Conservation (phyloP, 2,329 filamentous ascomycete species). For the Fusarium sp. region DNA sequence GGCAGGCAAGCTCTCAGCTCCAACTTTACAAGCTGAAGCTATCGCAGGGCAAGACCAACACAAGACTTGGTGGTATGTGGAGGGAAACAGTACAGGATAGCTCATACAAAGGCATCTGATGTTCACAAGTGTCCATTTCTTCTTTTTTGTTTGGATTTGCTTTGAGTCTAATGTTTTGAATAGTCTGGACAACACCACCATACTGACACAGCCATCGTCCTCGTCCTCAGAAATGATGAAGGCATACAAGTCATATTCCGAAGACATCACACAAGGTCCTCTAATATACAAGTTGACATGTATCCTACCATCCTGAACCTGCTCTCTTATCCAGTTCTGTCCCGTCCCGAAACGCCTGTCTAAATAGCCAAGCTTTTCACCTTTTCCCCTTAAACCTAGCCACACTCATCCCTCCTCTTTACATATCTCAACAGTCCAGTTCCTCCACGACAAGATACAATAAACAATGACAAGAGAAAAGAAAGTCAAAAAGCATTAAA, state of each 20-base stretch:
- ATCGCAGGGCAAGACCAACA: background rate
- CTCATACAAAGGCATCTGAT: background rate
- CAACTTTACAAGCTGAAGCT: background rate
- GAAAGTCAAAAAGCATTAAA: constrained; percentile 46
- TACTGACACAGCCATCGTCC: constrained; percentile 17
- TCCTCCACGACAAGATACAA: constrained; percentile 38
- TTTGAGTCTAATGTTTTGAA: constrained; percentile 44
- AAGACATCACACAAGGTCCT: constrained; percentile 42
- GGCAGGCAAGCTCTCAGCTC: background rate
- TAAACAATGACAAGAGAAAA: constrained; percentile 45
- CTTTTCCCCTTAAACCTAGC: constrained; percentile 34
- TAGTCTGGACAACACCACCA: constrained; percentile 39
- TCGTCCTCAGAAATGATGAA: constrained; percentile 15
- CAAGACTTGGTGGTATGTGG: too few species aligned
- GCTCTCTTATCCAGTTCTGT: constrained; percentile 4
- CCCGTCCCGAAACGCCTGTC: constrained; percentile 36
- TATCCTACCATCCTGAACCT: constrained; percentile 27
- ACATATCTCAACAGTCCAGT: constrained; percentile 26
- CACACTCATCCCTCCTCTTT: constrained; percentile 45
- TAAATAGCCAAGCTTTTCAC: constrained; percentile 42
- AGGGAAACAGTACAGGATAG: too few species aligned
- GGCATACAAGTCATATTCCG: constrained; percentile 37
- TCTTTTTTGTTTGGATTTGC: constrained; percentile 36
- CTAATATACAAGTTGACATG: constrained; percentile 50
- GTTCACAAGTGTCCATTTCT: constrained; percentile 36